Base-by-base conservation (phyloP, 306 rosid species). In the Begonia masoniana region DNA sequence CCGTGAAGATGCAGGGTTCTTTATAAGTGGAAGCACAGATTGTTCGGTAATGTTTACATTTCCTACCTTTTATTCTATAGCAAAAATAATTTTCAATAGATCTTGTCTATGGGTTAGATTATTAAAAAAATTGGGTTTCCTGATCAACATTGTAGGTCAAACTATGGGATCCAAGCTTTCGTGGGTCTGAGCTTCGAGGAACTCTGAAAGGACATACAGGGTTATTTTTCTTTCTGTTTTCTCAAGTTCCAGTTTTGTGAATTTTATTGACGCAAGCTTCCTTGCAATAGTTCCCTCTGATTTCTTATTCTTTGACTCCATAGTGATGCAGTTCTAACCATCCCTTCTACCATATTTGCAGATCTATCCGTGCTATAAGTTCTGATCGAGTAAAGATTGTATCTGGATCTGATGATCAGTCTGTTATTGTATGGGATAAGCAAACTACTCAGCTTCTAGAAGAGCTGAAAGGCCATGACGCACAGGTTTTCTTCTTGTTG, bases 1-100 rank as follows among this genome's bases (percentile, higher is more conserved):
- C 71, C 99, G 96, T 57, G 99, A 91, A 78, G 99, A 91, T 75
- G 96, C 99, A 50, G 99, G 99, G 55, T 86, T 91, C 72, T 83
- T 91, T 67, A 86, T 91, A 48, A 86, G 99, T 66, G 99, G 99
- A 70, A 83, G 99, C 80, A 81, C 94, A 12, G 99, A 91, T 68
- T 77, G 96, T 79, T 74, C 79, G 2, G 99, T 91, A 76, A 61
- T 75, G 85, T 68, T 26, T 48, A 21, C 61, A 64, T 61, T n/a
- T n/a, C n/a, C n/a, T 35, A 10, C 35, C 43, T 58, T 50, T 47
- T 59, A 50, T 50, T 68, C 43, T 57, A 31, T 39, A 39, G 51
- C 52, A 55, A 56, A 52, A 39, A 68, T 68, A 43, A 64, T 58
- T 45, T 50, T 47, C 47, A 62, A 49, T 59, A 50, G 53, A 13